Conservation (phyloP, 2,329 filamentous ascomycete species). For the Fusarium verrucosum region DNA sequence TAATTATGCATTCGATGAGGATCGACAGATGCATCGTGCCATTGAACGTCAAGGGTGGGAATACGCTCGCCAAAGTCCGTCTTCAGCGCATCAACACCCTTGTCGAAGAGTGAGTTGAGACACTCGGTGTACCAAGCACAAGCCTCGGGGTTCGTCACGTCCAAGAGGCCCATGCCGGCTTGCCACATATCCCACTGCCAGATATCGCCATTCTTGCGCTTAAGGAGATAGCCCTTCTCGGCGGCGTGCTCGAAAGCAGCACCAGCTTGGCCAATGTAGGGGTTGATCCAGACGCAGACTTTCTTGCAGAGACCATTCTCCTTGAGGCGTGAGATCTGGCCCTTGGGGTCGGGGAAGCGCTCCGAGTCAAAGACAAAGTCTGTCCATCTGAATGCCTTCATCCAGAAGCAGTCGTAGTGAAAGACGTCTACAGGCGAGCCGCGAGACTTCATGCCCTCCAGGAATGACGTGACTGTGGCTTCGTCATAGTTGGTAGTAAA, state of each 20-base stretch:
- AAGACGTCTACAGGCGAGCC: slow-evolving; percentile 75
- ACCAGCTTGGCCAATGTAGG: slow-evolving; percentile 76
- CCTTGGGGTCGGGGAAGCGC: slow-evolving; percentile 73
- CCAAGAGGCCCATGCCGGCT: slow-evolving; percentile 77
- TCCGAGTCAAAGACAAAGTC: slow-evolving; percentile 76
- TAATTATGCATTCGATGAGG: slow-evolving; percentile 78
- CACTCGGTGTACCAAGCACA: slow-evolving; percentile 71
- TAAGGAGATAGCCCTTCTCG: slow-evolving; percentile 74
- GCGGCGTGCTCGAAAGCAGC: slow-evolving; percentile 71
- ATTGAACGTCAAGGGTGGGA: slow-evolving; percentile 70
- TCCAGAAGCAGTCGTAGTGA: slow-evolving; percentile 83
- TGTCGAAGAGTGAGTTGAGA: slow-evolving; percentile 70
- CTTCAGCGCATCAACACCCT: slow-evolving; percentile 77
- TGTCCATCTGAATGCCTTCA: slow-evolving; percentile 78
- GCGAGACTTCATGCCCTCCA: slow-evolving; percentile 73
- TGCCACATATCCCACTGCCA: slow-evolving; percentile 85
- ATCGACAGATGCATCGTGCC: slow-evolving; percentile 67
- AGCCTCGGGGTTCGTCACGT: slow-evolving; percentile 78
- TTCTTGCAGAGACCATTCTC: slow-evolving; percentile 68
- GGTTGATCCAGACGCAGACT: slow-evolving; percentile 80
- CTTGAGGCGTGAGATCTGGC: slow-evolving; percentile 71
- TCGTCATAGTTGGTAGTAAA: slow-evolving; percentile 80
- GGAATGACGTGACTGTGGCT: slow-evolving; percentile 71
- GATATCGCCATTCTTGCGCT: slow-evolving; percentile 73
- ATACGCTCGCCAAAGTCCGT: slow-evolving; percentile 81